Evolutionary conservation across 352 stramenopile genomes (phyloP).

Genomic region (Phytophthora nicotianae): DNA sequence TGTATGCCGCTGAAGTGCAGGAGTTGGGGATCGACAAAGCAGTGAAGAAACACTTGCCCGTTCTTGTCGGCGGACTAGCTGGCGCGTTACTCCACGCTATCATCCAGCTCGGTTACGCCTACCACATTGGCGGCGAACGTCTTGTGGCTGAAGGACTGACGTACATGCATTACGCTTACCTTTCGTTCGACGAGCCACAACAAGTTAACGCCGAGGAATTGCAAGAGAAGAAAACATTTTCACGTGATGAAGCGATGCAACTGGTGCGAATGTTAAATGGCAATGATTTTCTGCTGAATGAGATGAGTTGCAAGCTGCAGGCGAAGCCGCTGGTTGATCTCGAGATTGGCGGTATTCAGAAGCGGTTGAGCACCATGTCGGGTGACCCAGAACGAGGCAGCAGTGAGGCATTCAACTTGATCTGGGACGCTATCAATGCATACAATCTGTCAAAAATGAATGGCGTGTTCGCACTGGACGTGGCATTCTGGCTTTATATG

Average conservation of each 20-base stretch:
- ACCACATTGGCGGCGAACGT: constrained; percentile 38
- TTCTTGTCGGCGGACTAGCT: constrained; percentile 40
- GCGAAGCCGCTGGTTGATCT: constrained; percentile 29
- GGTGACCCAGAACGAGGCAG: constrained; percentile 33
- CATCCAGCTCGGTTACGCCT: constrained; percentile 50
- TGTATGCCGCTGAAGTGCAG: constrained; percentile 39
- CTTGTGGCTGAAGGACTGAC: constrained; percentile 45
- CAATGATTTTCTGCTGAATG: constrained; percentile 28
- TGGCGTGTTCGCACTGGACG: constrained; percentile 37
- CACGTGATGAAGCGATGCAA: constrained; percentile 26
- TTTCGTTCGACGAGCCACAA: constrained; percentile 41
- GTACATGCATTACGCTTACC: constrained; percentile 45
- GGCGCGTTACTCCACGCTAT: constrained; percentile 46
- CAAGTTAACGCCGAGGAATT: constrained; percentile 16
- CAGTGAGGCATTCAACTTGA: constrained; percentile 28
- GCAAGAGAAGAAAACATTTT: constrained; percentile 23
- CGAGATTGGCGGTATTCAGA: constrained; percentile 30
- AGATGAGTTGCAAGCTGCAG: constrained; percentile 34
- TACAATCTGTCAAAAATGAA: constrained; percentile 43
- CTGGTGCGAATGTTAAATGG: constrained; percentile 23
- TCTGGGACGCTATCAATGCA: constrained; percentile 32
- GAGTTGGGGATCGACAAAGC: constrained; percentile 31
- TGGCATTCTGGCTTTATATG: constrained; percentile 44
- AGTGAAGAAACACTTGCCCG: constrained; percentile 43
- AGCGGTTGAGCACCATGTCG: constrained; percentile 37